These are phyloP conservation scores for Phytophthora syringae DNA, from an alignment of 352 stramenopile species.

Conservation along the genomic window DNA sequence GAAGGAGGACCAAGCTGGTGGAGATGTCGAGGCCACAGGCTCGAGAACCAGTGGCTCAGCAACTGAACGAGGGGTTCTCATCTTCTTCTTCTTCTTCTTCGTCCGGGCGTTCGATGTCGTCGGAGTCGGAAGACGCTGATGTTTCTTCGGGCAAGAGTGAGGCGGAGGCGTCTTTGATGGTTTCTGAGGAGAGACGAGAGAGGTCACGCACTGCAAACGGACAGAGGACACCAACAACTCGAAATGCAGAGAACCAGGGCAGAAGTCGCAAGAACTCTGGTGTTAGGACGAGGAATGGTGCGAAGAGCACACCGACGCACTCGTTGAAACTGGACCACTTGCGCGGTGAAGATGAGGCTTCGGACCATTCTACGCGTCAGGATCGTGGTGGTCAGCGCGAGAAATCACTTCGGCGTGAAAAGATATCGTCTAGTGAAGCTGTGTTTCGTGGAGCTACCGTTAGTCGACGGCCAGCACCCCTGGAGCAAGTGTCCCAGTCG, in stretches of 20 bases:
- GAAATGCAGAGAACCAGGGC: constrained; percentile 7
- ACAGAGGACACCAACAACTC: constrained; percentile 1
- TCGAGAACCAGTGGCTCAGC: not conserved
- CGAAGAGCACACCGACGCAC: constrained; percentile 1
- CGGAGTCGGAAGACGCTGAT: constrained; percentile 6
- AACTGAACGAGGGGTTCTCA: not conserved
- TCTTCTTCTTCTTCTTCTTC: constrained; percentile 1
- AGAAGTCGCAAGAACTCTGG: not conserved
- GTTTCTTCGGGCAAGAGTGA: constrained; percentile 14
- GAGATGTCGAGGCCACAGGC: constrained; percentile 8
- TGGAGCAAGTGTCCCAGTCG: constrained; percentile 16
- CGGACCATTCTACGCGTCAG: not conserved
- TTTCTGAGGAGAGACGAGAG: constrained; percentile 7
- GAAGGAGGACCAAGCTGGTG: not conserved
- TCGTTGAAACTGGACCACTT: constrained; percentile 16
- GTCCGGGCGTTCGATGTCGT: constrained; percentile 1
- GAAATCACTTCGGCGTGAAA: not conserved
- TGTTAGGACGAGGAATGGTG: constrained; percentile 1
- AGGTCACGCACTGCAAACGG: not conserved
- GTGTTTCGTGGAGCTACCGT: constrained; percentile 5
- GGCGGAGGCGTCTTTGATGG: not conserved
- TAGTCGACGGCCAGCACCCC: constrained; percentile 6
- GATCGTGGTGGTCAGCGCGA: not conserved
- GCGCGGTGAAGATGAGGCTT: constrained; percentile 4
- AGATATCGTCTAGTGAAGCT: constrained; percentile 5